Evolutionary conservation across 208 protist genomes (phyloP).

Genomic region (Trypanosoma lewisi): DNA sequence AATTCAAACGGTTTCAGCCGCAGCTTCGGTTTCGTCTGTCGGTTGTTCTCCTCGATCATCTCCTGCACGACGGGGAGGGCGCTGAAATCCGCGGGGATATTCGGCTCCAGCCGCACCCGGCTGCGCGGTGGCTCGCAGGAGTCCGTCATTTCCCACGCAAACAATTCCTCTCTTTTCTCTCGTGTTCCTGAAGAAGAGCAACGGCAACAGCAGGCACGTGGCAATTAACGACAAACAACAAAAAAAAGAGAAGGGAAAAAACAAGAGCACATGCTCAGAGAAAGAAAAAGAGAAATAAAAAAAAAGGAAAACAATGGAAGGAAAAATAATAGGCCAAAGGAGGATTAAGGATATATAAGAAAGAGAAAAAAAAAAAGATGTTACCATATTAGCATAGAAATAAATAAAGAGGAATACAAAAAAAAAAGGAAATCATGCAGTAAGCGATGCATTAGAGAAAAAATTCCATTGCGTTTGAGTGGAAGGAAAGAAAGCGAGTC

Average conservation of each 20-base stretch:
- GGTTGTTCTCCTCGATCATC: slow-evolving; percentile 63
- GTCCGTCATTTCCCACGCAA: slow-evolving; percentile 4
- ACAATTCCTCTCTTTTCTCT: neutral
- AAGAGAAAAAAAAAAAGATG: slow-evolving; percentile 9
- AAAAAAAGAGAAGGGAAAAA: slow-evolving; percentile 8
- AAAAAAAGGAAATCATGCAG: neutral
- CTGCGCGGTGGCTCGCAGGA: slow-evolving; percentile 13
- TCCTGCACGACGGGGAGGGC: slow-evolving; percentile 41
- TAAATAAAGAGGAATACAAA: neutral
- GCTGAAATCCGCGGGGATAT: slow-evolving; percentile 43
- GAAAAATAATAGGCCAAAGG: neutral
- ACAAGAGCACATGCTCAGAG: slow-evolving; percentile 1
- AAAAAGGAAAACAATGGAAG: slow-evolving; percentile 10
- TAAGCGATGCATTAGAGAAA: neutral
- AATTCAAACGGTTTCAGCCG: slow-evolving; percentile 56
- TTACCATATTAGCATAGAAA: neutral
- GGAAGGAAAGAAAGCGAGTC: no score
- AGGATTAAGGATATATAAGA: neutral
- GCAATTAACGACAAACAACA: neutral
- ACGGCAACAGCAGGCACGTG: neutral
- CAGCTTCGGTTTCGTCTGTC: slow-evolving; percentile 38
- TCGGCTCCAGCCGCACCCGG: slow-evolving; percentile 27
- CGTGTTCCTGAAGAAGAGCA: neutral
- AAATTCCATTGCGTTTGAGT: neutral
- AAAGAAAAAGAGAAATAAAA: slow-evolving; percentile 8